Base-by-base conservation (phyloP, 2,329 filamentous ascomycete species). In the Pseudocercospora eumusae region DNA sequence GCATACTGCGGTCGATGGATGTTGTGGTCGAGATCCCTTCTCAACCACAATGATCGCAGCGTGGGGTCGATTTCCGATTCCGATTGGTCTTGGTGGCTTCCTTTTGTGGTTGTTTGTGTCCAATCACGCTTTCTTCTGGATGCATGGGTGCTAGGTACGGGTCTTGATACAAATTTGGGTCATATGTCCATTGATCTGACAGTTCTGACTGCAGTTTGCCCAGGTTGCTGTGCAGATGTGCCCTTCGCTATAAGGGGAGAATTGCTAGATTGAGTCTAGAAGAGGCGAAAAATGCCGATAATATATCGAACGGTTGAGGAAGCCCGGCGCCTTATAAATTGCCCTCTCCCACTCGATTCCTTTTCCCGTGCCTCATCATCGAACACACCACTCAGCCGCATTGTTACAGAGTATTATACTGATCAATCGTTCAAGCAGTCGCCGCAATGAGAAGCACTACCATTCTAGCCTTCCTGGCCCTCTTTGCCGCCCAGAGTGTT, bases 31-130 rank as follows among this genome's bases (percentile, higher is more conserved):
- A 15, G 25, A 15, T 23, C 20, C 23, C 45, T 21, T 25, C 45
- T 50, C 45, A 28, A 52, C 47, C 47, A 52, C 47, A 21, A 52
- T 8, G 15, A 28, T 28, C 15, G 47, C 47, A 52, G 10, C 47
- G 47, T 52, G 47, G 47, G 47, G 47, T 52, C 47, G 8, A 52
- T 25, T 27, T 52, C 25, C 47, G 25, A 13, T 52, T 52, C 47
- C 47, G 47, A 52, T 52, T 52, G 47, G 47, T 25, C 21, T 25
- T 10, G 2, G 25, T 9, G 47, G 47, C 47, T 52, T 52, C 47
- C 47, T 23, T 52, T 52, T 52, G 25, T 52, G 47, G 44, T 47
- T 52, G 21, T 27, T 18, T n/a, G 20, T 25, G 47, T 18, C 47
- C 47, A 52, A 52, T 52, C 47, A 52, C 15, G 25, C 47, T 28